Percentiles rank a stretch among this genome's conserved stretches.
phyloP scores from a whole-genome alignment of 1,284 basidiomycete species.

The Moniliella sp. region DNA sequence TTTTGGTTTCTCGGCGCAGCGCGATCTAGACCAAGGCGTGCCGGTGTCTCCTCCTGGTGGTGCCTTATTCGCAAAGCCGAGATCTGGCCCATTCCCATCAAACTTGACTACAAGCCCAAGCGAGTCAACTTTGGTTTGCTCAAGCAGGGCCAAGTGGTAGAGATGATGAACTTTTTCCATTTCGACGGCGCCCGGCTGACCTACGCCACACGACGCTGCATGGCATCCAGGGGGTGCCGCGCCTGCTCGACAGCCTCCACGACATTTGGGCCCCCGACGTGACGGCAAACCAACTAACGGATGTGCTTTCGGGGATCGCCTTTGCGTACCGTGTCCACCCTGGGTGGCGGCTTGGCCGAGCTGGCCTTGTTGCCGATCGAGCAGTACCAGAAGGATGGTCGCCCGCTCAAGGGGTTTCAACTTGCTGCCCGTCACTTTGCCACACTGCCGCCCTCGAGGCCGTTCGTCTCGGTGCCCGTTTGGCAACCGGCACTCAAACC shows the following conservation, averaged over 20 bases:
- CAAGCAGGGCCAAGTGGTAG: slow-evolving; percentile 70
- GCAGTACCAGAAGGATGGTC: slow-evolving; percentile 85
- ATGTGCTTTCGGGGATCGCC: slow-evolving; percentile 90
- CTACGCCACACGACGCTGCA: slow-evolving; percentile 71
- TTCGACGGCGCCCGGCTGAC: slow-evolving; percentile 98
- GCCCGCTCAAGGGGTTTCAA: slow-evolving; percentile 77
- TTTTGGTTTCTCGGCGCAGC: slow-evolving; percentile 53
- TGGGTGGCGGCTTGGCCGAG: slow-evolving; percentile 84
- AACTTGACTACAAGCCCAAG: slow-evolving; percentile 93
- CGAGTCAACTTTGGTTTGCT: slow-evolving; percentile 67
- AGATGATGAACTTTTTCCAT: slow-evolving; percentile 99
- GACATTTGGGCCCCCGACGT: slow-evolving; percentile 98
- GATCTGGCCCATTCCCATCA: slow-evolving; percentile 59
- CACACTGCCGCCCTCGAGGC: slow-evolving; percentile 77
- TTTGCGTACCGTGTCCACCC: slow-evolving; percentile 68
- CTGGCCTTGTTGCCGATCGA: slow-evolving; percentile 82
- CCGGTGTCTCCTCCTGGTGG: background rate
- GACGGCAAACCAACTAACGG: slow-evolving; percentile 86
- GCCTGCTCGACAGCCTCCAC: slow-evolving; percentile 69
- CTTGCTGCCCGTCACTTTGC: slow-evolving; percentile 78
- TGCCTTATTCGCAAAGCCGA: slow-evolving; percentile 46
- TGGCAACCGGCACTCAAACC: slow-evolving; percentile 90
- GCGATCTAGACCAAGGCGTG: background rate
- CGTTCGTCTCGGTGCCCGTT: slow-evolving; percentile 71
- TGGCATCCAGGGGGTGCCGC: slow-evolving; percentile 69